A percentile compares a stretch with the other conserved stretches of the same genome.
Evolutionary conservation across 352 stramenopile genomes (phyloP).

Genomic region (Pelagophyceae sp.): DNA sequence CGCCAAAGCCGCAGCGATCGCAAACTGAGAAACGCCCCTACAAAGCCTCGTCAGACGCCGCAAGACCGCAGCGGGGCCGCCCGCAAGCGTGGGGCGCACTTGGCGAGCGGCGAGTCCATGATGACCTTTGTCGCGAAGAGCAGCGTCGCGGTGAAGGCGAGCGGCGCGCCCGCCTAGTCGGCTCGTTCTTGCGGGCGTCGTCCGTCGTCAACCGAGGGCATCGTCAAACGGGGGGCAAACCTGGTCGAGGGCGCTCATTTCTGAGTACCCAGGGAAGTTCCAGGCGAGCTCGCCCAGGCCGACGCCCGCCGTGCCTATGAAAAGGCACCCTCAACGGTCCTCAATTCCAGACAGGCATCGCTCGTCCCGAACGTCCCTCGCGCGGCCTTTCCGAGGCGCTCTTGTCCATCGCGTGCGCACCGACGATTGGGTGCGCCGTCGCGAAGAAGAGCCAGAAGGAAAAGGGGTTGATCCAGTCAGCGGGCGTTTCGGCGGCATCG

Average conservation of each 20-base stretch:
- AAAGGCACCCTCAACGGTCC: slow-evolving; percentile 35
- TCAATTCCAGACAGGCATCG: slow-evolving; percentile 42
- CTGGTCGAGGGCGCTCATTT: neutral
- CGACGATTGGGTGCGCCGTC: slow-evolving; percentile 50
- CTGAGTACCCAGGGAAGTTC: slow-evolving; percentile 22
- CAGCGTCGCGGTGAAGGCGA: neutral
- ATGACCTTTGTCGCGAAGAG: neutral
- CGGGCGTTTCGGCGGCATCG: slow-evolving; percentile 40
- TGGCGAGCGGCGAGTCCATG: neutral
- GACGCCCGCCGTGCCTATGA: slow-evolving; percentile 27
- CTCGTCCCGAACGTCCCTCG: slow-evolving; percentile 47
- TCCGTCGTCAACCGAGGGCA: too few relatives aligned
- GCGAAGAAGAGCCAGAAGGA: slow-evolving; percentile 68
- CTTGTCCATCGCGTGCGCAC: slow-evolving; percentile 43
- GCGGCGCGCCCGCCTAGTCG: slow-evolving; percentile 18
- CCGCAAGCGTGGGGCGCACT: neutral
- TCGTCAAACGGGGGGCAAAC: neutral
- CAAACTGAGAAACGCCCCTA: slow-evolving; percentile 46
- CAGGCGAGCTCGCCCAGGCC: slow-evolving; percentile 44
- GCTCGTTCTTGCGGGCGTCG: too few relatives aligned
- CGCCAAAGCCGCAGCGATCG: slow-evolving; percentile 44
- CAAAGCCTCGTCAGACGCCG: slow-evolving; percentile 5
- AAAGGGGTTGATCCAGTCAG: slow-evolving; percentile 49
- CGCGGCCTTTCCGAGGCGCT: slow-evolving; percentile 50
- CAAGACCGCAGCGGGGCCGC: neutral